phyloP scores from a whole-genome alignment of 2,329 filamentous ascomycete genomes.

The Orbilia javanica region DNA sequence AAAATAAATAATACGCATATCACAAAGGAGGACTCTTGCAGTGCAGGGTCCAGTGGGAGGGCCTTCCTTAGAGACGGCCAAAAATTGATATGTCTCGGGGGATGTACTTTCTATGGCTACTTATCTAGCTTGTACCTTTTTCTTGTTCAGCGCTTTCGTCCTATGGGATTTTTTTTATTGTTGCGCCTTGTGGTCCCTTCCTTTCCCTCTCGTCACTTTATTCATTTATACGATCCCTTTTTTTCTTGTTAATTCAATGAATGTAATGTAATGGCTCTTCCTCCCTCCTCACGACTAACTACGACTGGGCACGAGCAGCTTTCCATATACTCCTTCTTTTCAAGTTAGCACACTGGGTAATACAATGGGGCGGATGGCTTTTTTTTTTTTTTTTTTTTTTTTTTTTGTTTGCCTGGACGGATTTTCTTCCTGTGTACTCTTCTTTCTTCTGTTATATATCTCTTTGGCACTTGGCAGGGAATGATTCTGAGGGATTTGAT shows the following conservation, averaged over 20 bases:
- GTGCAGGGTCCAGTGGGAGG: conserved; percentile 24
- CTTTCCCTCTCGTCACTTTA: not conserved
- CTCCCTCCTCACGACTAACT: not conserved
- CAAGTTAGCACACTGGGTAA: not conserved
- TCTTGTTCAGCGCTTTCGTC: not conserved
- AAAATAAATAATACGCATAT: not conserved
- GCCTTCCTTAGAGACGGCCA: conserved; percentile 2
- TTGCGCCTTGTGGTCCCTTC: too few relatives aligned
- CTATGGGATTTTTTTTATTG: too few relatives aligned
- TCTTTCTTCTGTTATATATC: not conserved
- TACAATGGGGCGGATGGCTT: not conserved
- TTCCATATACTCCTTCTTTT: not conserved
- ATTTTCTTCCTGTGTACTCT: too few relatives aligned
- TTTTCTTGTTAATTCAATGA: conserved; percentile 4
- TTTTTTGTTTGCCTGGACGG: not conserved
- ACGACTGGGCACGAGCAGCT: not conserved
- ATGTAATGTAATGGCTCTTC: conserved; percentile 22
- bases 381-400: not conserved
- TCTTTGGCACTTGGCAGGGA: not conserved
- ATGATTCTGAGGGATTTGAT: not conserved
- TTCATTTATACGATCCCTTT: conserved; percentile 10
- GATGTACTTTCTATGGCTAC: too few relatives aligned
- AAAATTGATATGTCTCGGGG: conserved; percentile 1
- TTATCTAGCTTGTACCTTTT: conserved; percentile 22
- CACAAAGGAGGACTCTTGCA: conserved; percentile 19